Evolutionary conservation across 1,284 basidiomycete genomes (phyloP).

Genomic region (Heterobasidion parviporum): DNA sequence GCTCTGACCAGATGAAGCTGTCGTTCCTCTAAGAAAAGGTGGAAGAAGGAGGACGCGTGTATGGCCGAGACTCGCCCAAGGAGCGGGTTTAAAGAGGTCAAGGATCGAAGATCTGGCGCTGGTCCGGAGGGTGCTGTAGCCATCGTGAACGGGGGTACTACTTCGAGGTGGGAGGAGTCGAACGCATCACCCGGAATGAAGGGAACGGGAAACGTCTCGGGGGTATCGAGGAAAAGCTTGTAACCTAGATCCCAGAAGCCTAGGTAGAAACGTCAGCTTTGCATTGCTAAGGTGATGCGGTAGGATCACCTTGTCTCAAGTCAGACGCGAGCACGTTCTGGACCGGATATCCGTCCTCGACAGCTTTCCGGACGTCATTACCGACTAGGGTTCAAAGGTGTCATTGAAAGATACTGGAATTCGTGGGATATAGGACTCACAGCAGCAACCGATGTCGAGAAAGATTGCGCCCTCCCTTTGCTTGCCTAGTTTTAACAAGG

Average conservation of each 20-base stretch:
- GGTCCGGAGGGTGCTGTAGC: conserved; percentile 10
- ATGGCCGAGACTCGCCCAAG: conserved; percentile 33
- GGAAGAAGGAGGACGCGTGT: conserved; percentile 34
- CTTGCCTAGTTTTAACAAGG: conserved; percentile 6
- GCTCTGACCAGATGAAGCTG: conserved; percentile 27
- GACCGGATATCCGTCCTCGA: conserved; percentile 25
- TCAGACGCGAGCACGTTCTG: conserved; percentile 23
- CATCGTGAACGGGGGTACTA: not conserved
- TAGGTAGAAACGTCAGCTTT: not conserved
- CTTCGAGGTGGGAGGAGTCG: conserved; percentile 10
- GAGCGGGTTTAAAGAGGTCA: conserved; percentile 25
- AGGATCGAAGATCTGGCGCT: conserved; percentile 16
- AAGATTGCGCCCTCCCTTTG: conserved; percentile 7
- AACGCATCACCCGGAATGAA: conserved; percentile 35
- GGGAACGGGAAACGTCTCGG: conserved; percentile 27
- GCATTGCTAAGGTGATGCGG: not conserved
- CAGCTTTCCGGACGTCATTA: conserved; percentile 28
- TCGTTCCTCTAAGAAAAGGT: conserved; percentile 32
- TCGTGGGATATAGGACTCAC: not conserved
- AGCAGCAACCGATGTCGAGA: conserved; percentile 12
- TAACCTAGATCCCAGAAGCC: not conserved
- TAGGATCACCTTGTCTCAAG: not conserved
- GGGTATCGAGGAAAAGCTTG: conserved; percentile 16
- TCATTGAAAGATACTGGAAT: too few relatives aligned
- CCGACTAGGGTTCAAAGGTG: conserved; percentile 22